phyloP scores from a whole-genome alignment of 2,329 filamentous ascomycete genomes.

The Myriosclerotinia duriaeana region DNA sequence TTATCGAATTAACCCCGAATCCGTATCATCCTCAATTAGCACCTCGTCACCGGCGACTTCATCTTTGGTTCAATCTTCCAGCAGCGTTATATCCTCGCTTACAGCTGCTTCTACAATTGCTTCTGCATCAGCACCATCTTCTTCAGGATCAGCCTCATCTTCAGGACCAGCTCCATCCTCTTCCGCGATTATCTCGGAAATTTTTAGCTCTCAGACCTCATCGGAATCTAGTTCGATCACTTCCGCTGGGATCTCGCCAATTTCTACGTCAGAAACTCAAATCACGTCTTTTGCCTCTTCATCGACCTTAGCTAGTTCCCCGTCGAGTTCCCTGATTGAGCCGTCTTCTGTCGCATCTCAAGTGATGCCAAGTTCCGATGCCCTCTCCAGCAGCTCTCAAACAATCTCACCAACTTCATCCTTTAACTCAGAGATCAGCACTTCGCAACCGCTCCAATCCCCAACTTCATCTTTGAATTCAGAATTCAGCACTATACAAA shows the following conservation, averaged over 20 bases:
- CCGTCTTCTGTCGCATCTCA: background rate
- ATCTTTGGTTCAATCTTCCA: background rate
- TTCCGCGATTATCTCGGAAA: too few relatives aligned
- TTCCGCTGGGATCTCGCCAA: too few relatives aligned
- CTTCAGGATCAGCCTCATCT: too few relatives aligned
- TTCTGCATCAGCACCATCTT: background rate
- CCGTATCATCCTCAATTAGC: constrained; percentile 5
- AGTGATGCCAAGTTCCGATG: too few relatives aligned
- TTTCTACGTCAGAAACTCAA: too few relatives aligned
- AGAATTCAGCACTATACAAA: background rate
- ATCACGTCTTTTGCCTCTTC: too few relatives aligned
- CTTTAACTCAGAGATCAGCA: background rate
- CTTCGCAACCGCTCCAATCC: background rate
- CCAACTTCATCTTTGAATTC: background rate
- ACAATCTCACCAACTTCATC: background rate
- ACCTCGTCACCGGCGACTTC: background rate
- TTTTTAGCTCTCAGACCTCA: too few relatives aligned
- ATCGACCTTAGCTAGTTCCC: too few relatives aligned
- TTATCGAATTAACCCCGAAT: background rate
- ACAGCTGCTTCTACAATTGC: background rate
- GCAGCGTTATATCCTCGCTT: background rate
- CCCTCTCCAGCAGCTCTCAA: background rate
- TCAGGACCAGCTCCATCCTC: too few relatives aligned
- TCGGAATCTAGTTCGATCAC: too few relatives aligned
- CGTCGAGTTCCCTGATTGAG: background rate